A percentile compares a stretch with the other conserved stretches of the same genome.
These are phyloP conservation scores for Ascoidea asiatica DNA, from an alignment of 805 yeast species.

Conservation along the genomic window DNA sequence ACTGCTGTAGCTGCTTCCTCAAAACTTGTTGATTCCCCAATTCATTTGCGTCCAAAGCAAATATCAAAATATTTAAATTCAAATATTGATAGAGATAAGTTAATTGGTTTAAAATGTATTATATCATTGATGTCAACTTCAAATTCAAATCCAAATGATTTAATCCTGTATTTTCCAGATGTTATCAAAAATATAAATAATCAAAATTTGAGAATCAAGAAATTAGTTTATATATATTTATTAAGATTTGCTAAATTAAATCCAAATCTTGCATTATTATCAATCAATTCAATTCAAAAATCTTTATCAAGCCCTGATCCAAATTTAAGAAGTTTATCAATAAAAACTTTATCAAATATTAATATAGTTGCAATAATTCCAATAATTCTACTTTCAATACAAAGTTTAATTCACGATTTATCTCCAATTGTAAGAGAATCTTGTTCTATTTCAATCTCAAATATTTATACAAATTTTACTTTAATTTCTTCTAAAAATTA, in stretches of 20 bases:
- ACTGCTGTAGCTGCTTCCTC: slow-evolving; percentile 74
- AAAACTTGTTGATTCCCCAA: slow-evolving; percentile 48
- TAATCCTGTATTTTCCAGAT: slow-evolving; percentile 54
- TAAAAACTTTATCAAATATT: slow-evolving; percentile 74
- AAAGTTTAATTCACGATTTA: slow-evolving; percentile 53
- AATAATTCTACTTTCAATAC: slow-evolving; percentile 59
- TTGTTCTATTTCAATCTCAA: slow-evolving; percentile 63
- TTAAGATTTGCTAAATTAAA: slow-evolving; percentile 67
- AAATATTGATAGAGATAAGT: slow-evolving; percentile 48
- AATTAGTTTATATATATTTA: slow-evolving; percentile 65
- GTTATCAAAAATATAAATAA: slow-evolving; percentile 78
- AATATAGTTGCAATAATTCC: slow-evolving; percentile 72
- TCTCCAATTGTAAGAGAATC: slow-evolving; percentile 72
- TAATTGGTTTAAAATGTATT: slow-evolving; percentile 46
- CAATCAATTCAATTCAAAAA: slow-evolving; percentile 87
- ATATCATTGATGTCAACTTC: slow-evolving; percentile 29
- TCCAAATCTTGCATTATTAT: slow-evolving; percentile 79
- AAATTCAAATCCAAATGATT: slow-evolving; percentile 23
- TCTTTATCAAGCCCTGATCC: slow-evolving; percentile 60
- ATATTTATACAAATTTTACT: slow-evolving; percentile 30
- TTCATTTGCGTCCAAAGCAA: slow-evolving; percentile 45
- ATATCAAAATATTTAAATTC: slow-evolving; percentile 56
- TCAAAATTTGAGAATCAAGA: slow-evolving; percentile 45
- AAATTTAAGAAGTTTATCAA: slow-evolving; percentile 53
- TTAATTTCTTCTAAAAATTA: slow-evolving; percentile 28